These are phyloP conservation scores for Teunomyces lycoperdinae DNA, from an alignment of 805 yeast genomes.

Conservation along the genomic window DNA sequence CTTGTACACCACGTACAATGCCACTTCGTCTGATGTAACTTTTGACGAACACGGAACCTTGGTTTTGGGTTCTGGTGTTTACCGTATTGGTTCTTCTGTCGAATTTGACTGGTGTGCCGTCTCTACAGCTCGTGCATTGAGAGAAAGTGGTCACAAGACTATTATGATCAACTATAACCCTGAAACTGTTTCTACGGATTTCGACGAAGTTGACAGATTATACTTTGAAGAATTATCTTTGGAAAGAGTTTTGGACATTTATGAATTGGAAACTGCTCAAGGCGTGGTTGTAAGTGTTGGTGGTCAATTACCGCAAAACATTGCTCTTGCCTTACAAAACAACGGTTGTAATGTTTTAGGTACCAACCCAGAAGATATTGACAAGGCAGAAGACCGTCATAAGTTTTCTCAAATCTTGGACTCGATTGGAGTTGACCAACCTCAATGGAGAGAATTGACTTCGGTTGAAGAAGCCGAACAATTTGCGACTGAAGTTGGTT, in stretches of 20 bases:
- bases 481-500: constrained; percentile 84
- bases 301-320: constrained; percentile 97
- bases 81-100: constrained; percentile 96
- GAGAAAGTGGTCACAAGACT: constrained; percentile 84
- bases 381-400: constrained; percentile 97
- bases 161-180: constrained; percentile 98
- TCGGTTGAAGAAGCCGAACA: constrained; percentile 79
- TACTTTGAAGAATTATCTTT: constrained; percentile 93
- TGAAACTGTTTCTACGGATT: constrained; percentile 97
- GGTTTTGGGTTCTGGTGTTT: constrained; percentile 98
- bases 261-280: constrained; percentile 83
- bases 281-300: constrained; percentile 97
- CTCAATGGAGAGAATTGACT: constrained; percentile 94
- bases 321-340: constrained; percentile 78
- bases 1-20: constrained; percentile 93
- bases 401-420: constrained; percentile 93
- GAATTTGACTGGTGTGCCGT: constrained; percentile 99
- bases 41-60: constrained; percentile 89
- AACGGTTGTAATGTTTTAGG: constrained; percentile 89
- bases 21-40: constrained; percentile 75
- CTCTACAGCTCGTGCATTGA: constrained; percentile 88
- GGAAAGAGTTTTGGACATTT: constrained; percentile 96
- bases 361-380: constrained; percentile 91
- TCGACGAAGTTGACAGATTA: constrained; percentile 95
- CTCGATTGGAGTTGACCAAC: constrained; percentile 92